Percentiles rank a stretch among this genome's conserved stretches.
Evolutionary conservation across 2,329 filamentous ascomycete genomes (phyloP).

Genomic region (Bipolaris bicolor): DNA sequence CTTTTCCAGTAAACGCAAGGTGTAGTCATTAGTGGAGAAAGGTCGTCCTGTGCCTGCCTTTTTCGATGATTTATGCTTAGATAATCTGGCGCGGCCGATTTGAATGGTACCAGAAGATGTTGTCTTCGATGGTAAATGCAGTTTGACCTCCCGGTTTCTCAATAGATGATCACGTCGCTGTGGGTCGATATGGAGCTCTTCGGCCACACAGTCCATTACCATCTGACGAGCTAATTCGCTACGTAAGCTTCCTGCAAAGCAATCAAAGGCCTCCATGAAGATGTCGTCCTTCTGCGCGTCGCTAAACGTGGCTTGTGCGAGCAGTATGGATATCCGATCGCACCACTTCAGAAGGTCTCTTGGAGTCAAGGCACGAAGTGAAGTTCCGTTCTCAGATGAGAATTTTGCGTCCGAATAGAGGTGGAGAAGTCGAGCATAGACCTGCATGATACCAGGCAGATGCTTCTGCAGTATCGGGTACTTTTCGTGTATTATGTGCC

Average conservation of each 20-base stretch:
- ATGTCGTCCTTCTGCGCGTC: conserved; percentile 80
- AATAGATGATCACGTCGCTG: conserved; percentile 82
- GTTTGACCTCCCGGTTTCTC: conserved; percentile 71
- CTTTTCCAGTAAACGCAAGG: conserved; percentile 83
- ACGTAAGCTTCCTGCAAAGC: conserved; percentile 82
- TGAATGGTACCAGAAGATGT: conserved; percentile 37
- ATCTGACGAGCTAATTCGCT: conserved; percentile 65
- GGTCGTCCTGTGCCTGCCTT: conserved; percentile 53
- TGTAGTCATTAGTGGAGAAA: conserved; percentile 89
- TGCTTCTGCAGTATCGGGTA: conserved; percentile 71
- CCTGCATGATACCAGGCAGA: conserved; percentile 61
- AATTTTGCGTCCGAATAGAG: conserved; percentile 54
- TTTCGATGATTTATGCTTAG: conserved; percentile 53
- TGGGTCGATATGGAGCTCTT: conserved; percentile 84
- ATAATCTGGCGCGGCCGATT: conserved; percentile 53
- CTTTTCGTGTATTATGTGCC: conserved; percentile 72
- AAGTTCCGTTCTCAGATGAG: conserved; percentile 60
- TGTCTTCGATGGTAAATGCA: conserved; percentile 48
- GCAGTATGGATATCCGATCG: conserved; percentile 70
- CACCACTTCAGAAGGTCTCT: conserved; percentile 94
- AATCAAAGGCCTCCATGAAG: conserved; percentile 92
- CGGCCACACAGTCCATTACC: conserved; percentile 74
- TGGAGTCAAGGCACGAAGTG: conserved; percentile 68
- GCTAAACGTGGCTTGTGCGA: conserved; percentile 66
- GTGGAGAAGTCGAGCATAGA: conserved; percentile 56